Evolutionary conservation across 805 yeast genomes (phyloP).

Genomic region (Kluyveromyces siamensis): DNA sequence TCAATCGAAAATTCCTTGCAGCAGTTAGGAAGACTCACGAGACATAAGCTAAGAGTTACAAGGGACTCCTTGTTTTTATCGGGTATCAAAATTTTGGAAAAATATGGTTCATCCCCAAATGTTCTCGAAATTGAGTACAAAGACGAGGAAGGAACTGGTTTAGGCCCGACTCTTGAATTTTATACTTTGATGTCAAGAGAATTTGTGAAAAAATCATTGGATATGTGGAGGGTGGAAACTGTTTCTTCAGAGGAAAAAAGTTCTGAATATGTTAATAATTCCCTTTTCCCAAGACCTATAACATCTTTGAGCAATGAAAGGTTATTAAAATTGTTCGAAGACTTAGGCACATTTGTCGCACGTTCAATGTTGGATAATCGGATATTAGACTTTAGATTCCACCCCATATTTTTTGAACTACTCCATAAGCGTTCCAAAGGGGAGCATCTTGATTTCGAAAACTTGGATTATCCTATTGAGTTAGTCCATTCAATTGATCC

Average conservation of each 20-base stretch:
- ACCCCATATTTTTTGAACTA: conserved; percentile 56
- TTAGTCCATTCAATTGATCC: conserved; percentile 46
- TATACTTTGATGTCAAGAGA: conserved; percentile 74
- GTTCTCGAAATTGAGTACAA: conserved; percentile 78
- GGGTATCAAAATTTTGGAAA: conserved; percentile 67
- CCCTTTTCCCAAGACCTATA: conserved; percentile 71
- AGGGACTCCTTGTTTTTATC: conserved; percentile 63
- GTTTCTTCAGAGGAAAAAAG: conserved; percentile 18
- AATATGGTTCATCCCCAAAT: conserved; percentile 73
- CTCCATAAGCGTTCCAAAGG: conserved; percentile 29
- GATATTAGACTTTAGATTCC: conserved; percentile 74
- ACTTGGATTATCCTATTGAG: conserved; percentile 21
- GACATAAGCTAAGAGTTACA: conserved; percentile 73
- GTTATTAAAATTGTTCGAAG: conserved; percentile 44
- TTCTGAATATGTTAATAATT: conserved; percentile 35
- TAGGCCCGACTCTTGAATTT: conserved; percentile 94
- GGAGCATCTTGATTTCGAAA: conserved; percentile 2
- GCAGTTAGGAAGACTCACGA: conserved; percentile 63
- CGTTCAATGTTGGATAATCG: conserved; percentile 83
- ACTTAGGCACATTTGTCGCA: conserved; percentile 77
- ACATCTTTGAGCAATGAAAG: conserved; percentile 32
- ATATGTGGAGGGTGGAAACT: conserved; percentile 58
- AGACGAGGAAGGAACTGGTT: conserved; percentile 91
- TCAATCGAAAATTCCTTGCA: conserved; percentile 19
- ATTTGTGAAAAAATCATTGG: conserved; percentile 47